Base-by-base conservation (phyloP, 2,329 filamentous ascomycete species). In the Incumbomyces delicatus region DNA sequence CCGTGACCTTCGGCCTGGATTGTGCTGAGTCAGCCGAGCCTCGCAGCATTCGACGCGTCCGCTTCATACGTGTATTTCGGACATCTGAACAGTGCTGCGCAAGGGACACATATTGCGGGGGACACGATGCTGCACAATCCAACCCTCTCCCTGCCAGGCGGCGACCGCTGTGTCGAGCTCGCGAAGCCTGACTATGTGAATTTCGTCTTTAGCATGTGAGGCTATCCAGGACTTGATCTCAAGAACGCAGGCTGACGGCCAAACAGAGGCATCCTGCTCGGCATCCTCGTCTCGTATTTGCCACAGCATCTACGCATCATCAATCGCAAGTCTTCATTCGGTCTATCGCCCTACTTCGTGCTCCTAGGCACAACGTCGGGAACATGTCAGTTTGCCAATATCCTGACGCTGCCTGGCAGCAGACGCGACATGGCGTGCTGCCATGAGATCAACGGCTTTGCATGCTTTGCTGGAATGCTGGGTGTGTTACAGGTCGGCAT, bases 271-370 rank as follows among this genome's bases (percentile, higher is more conserved):
- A 87, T 96, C 57, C 74, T 96, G 51, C 63, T 94, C 57, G 90
- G 90, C 48, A 89, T 96, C 58, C 73, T 95, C 51, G 70, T 94
- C 49, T 96, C 90, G 30, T 98, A 98, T 69, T 76, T 96, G 2
- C 92, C 92, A 1, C 92, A 98, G 63, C 90, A 96, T 67, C 78
- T 84, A 64, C 87, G 92, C 60, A 96, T 98, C 66, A 86, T 95
- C 56, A 73, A 77, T 34, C 80, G 88, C 46, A 79, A 82, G 51
- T 92, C 87, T 12, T 94, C 90, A 17, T 90, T 94, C 64, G 92
- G 92, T 52, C 89, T 98, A 52, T 95, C 89, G 27, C 90, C 92
- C 7, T 92, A 90, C 66, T 98, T 95, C 62, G 81, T 98, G 53
- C 77, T 96, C 1, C 79, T 98, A n/a, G 92, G 92, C 50, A 87